Base-by-base conservation (phyloP, 192 early-diverging fungal genomes). In the Linnemannia exigua region DNA sequence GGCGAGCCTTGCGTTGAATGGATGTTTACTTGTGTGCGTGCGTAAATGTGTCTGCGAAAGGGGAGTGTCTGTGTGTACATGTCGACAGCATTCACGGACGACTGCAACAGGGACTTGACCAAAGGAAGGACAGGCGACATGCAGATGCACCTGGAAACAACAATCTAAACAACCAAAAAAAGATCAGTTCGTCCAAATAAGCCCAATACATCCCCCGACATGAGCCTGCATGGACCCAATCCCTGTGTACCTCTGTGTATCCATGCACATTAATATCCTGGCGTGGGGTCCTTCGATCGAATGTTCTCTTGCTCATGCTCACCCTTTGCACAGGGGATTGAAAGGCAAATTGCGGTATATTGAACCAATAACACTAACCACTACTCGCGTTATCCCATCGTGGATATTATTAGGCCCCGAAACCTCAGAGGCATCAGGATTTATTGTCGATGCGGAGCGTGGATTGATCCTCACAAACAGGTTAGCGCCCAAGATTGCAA, bases 361-460 rank as follows among this genome's bases (percentile, higher is more conserved):
- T 51, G 14, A n/a, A 47, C 66, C 36, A n/a, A 77, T 37, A 67
- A 28, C 75, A 47, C 31, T 51, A 74, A 74, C 28, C 47, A 58
- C 46, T 71, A 28, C 4, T 52, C 44, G 46, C 51, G 9, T 67
- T 58, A 69, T 17, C n/a, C 63, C 33, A 25, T 33, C 47, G 0
- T 76, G 36, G 3, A 74, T 88, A 7, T 80, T 25, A 52, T n/a
- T 76, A 92, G 91, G 89, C 41, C 88, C 91, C 28, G 93, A 93
- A 36, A 94, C 91, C 6, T 94, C 92, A 79, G 94, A 96, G 79
- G 96, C 96, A 25, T 92, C 96, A 48, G 96, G 96, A 28, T 97
- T 97, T 88, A 94, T 97, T 67, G 94, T 97, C 14, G 96, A 97
- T 82, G 91, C 91, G 28, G 84, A 88, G 73, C 88, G 87, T 28